Evolutionary conservation across 257 asterid genomes (phyloP).

Genomic region (Forsythia suspensa): DNA sequence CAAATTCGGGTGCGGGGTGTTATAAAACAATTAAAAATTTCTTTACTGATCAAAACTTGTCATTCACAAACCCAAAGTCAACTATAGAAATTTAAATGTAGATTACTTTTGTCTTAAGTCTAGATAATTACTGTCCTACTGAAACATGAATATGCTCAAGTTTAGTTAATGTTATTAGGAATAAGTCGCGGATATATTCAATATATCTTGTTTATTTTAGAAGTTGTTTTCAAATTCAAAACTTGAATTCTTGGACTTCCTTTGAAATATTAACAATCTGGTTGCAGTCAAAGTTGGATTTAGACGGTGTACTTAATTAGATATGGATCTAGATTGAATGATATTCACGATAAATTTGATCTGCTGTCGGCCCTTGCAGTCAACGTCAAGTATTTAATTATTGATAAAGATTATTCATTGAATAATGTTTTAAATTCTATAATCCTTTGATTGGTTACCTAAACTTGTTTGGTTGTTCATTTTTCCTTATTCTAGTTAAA

Average conservation of each 20-base stretch:
- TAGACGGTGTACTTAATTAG: background rate
- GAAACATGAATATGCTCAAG: background rate
- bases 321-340: background rate
- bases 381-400: background rate
- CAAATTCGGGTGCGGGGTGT: no score
- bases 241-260: background rate
- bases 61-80: background rate
- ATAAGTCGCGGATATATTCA: background rate
- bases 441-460: background rate
- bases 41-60: background rate
- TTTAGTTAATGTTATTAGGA: background rate
- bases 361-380: background rate
- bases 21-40: background rate
- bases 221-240: background rate
- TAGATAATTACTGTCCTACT: background rate
- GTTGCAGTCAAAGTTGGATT: background rate
- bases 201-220: background rate
- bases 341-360: background rate
- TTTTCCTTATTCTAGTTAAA: conserved; percentile 9
- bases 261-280: background rate
- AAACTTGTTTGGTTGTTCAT: background rate
- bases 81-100: background rate
- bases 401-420: background rate
- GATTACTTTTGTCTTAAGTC: background rate
- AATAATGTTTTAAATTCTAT: background rate